Evolutionary conservation across 345 rosid species (phyloP).

Genomic region (Geranium rotundifolium): DNA sequence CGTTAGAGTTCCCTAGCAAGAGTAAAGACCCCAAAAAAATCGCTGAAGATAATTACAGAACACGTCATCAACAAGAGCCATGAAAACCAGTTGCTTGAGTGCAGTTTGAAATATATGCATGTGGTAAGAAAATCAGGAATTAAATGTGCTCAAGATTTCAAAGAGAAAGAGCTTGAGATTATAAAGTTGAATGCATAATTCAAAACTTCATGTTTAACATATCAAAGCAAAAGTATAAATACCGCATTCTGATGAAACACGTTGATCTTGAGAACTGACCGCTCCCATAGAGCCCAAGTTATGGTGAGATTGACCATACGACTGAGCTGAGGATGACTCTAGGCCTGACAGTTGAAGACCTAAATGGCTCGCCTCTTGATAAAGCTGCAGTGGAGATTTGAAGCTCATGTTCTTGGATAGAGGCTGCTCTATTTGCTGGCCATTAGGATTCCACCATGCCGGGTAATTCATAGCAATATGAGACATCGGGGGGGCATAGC

Average conservation of each 20-base stretch:
- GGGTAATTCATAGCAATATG: slow-evolving; percentile 16
- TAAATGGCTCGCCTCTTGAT: slow-evolving; percentile 19
- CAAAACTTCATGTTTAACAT: too few species aligned
- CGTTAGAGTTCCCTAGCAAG: neutral
- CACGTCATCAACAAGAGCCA: too few species aligned
- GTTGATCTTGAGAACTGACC: slow-evolving; percentile 27
- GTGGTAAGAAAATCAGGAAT: too few species aligned
- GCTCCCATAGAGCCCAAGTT: slow-evolving; percentile 19
- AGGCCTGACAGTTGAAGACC: slow-evolving; percentile 26
- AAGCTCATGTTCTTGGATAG: slow-evolving; percentile 14
- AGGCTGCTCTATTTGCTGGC: slow-evolving; percentile 12
- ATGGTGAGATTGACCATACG: slow-evolving; percentile 25
- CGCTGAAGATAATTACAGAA: neutral
- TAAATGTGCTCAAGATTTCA: too few species aligned
- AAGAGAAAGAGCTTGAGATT: too few species aligned
- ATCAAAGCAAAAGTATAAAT: slow-evolving; percentile 7
- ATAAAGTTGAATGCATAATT: too few species aligned
- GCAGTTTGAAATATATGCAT: too few species aligned
- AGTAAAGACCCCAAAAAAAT: neutral
- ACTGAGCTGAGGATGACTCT: slow-evolving; percentile 27
- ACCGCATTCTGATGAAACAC: slow-evolving; percentile 35
- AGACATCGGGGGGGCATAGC: slow-evolving; percentile 9
- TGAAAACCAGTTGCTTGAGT: too few species aligned
- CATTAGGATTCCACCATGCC: slow-evolving; percentile 28
- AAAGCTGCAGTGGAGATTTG: slow-evolving; percentile 18